phyloP scores from a whole-genome alignment of 257 asterid species.

The Fraxinus quadrangulata region DNA sequence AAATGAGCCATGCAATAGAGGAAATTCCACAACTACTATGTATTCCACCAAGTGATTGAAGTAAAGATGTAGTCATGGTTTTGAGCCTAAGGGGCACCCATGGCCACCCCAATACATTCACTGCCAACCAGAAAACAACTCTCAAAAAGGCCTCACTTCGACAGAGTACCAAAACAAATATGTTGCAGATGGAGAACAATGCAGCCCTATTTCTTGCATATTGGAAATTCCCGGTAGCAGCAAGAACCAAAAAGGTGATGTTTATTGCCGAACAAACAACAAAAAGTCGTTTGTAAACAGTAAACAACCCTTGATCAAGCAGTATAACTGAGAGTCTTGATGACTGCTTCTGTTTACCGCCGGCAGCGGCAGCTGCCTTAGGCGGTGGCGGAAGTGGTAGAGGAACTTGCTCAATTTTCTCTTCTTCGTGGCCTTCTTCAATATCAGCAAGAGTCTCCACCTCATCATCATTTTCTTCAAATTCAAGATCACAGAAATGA shows the following conservation, averaged over 20 bases:
- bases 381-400: conserved; percentile 26
- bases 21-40: conserved; percentile 83
- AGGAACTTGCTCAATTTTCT: conserved; percentile 6
- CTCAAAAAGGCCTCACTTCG: conserved; percentile 68
- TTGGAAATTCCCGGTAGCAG: conserved; percentile 44
- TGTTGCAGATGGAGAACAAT: conserved; percentile 57
- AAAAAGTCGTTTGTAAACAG: conserved; percentile 67
- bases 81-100: conserved; percentile 60
- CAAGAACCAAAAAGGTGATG: conserved; percentile 47
- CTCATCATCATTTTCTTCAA: conserved; percentile 25
- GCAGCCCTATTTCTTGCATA: conserved; percentile 55
- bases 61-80: conserved; percentile 47
- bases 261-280: conserved; percentile 49
- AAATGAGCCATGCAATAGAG: conserved; percentile 65
- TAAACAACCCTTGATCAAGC: conserved; percentile 79
- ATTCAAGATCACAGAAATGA: conserved; percentile 68
- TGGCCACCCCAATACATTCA: conserved; percentile 50
- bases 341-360: conserved; percentile 18
- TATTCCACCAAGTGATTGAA: conserved; percentile 72
- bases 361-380: neutral
- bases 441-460: conserved; percentile 34
- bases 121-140: conserved; percentile 63
- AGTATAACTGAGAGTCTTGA: conserved; percentile 60
- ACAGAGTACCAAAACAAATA: conserved; percentile 55
- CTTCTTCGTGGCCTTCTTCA: conserved; percentile 49